phyloP scores from a whole-genome alignment of 768 basidiomycete species.

The Wakefieldia striispora region DNA sequence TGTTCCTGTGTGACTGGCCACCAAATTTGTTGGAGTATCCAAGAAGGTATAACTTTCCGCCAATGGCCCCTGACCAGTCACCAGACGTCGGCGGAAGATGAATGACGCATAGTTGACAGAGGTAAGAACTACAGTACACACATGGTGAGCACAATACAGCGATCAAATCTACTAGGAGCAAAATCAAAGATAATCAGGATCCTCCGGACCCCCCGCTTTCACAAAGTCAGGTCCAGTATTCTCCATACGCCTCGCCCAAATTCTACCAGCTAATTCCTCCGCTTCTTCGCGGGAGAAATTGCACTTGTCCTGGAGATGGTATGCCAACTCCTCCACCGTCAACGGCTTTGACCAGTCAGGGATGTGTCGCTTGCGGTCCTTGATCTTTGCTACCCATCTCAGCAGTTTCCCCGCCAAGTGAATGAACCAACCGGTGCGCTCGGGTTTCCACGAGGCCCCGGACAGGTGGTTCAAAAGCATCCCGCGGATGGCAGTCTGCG shows the following conservation, averaged over 20 bases:
- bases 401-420: constrained; percentile 19
- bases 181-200: not conserved
- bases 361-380: not conserved
- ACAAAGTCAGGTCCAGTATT: not conserved
- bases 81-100: no score
- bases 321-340: constrained; percentile 15
- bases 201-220: constrained; percentile 2
- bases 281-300: constrained; percentile 13
- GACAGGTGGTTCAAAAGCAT: constrained; percentile 21
- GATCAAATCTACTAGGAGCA: not conserved
- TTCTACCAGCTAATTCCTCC: constrained; percentile 11
- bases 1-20: no score
- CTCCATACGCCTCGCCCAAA: constrained; percentile 17
- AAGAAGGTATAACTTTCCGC: no score
- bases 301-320: constrained; percentile 16
- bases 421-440: constrained; percentile 19
- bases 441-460: constrained; percentile 19
- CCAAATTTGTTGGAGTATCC: no score
- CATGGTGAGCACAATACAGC: not conserved
- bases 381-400: constrained; percentile 16
- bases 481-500: constrained; percentile 23
- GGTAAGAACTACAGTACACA: not conserved
- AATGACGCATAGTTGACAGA: not conserved
- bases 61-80: no score
- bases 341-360: not conserved